These are phyloP conservation scores for Aspergillus taichungensis DNA, from an alignment of 495 filamentous ascomycete genomes.

Conservation along the genomic window DNA sequence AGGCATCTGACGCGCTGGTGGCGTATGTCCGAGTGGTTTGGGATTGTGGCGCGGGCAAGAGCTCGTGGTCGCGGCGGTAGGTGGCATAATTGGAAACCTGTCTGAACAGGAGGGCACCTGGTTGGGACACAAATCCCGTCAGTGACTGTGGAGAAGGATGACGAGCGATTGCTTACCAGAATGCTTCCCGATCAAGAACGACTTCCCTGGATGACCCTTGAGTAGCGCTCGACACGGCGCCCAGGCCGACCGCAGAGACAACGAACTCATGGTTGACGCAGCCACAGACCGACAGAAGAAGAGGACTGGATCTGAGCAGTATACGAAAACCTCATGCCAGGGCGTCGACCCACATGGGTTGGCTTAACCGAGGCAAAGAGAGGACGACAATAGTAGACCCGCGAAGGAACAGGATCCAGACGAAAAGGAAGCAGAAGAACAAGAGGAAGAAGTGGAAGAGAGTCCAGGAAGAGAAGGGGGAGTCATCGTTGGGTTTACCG, in stretches of 20 bases:
- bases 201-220: conserved; percentile 20
- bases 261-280: conserved; percentile 21
- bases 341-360: background rate
- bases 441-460: too few species aligned
- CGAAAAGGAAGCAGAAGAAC: too few species aligned
- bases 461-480: too few species aligned
- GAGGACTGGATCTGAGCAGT: too few species aligned
- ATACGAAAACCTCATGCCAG: background rate
- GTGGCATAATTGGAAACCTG: conserved; percentile 4
- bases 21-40: conserved; percentile 17
- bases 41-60: conserved; percentile 9
- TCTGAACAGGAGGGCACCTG: conserved; percentile 11
- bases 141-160: conserved; percentile 5
- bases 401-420: too few species aligned
- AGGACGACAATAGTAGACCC: too few species aligned
- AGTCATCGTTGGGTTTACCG: too few species aligned
- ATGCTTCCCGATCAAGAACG: conserved; percentile 6
- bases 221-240: conserved; percentile 23
- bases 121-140: background rate
- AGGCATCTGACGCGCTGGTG: conserved; percentile 21
- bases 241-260: conserved; percentile 24
- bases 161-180: conserved; percentile 14
- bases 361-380: too few species aligned
- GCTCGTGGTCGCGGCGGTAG: conserved; percentile 4
- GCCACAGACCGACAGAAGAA: background rate